Base-by-base conservation (phyloP, 441 rosid species). In the Syzygium malaccense region DNA sequence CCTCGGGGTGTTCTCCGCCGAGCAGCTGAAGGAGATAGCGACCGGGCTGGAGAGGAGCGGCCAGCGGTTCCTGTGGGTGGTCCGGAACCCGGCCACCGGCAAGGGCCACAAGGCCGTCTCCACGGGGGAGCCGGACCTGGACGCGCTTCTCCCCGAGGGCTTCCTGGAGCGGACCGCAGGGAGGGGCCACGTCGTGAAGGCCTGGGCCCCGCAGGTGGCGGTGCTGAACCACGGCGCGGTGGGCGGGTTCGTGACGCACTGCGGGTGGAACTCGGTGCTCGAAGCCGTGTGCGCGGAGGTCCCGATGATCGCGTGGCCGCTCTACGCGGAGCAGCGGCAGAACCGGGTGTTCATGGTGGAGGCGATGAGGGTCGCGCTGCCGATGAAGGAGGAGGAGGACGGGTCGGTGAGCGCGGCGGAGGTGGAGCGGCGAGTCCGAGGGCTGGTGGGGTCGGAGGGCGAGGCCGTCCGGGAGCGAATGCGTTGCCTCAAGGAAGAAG, bases 231-330 rank as follows among this genome's bases (percentile, higher is more conserved):
- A 89, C 45, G 75, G 33, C 14, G 53, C 89, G 9, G 87, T 87
- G 6, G 91, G 91, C 33, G 89, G 87, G 28, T 89, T 89, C 54
- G 86, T 89, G 33, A 89, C 85, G 58, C 88, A 49, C 48, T 48
- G 87, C 51, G 75, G 88, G n/a, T 75, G 92, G 88, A 62, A 85
- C 88, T 93, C 94, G 33, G 92, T 91, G 28, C 90, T 92, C 18
- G 93, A 93, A 78, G 90, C 92, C 1, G 88, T 91, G 53, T n/a
- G 86, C 2, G 92, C 91, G 2, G 95, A 94, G 19, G 91, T 92
- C 30, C 95, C 95, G 14, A 88, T 93, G 89, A 53, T 92, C 51
- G 92, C 92, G 1, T 93, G 95, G 95, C 93, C 94, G 26, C 87
- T 92, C 12, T 91, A 92, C 48, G 93, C 93, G 3, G 95, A 93